Evolutionary conservation across 768 basidiomycete species (phyloP), one percentile per base, ranked within the genome.

Genomic region (Podaxis rugospora): DNA sequence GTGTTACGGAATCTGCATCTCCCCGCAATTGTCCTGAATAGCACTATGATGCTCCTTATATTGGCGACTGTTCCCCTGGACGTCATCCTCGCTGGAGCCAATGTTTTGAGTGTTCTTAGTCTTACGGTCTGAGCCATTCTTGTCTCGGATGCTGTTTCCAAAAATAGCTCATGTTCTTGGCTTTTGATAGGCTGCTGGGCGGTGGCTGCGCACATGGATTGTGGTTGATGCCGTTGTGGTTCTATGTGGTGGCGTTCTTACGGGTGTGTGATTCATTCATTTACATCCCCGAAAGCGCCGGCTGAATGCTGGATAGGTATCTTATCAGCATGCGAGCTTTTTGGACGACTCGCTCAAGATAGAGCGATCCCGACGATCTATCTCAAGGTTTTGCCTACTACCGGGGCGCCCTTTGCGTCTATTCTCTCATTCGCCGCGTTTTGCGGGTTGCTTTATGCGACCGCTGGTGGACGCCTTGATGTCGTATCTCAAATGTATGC

Each of bases 221-320:
- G 87, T 84, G 0, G 77, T 83, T 0, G 89, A 92, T 64, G 87
- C 88, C 2, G 77, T 86, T 49, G 69, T 88, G n/a, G 89, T 90
- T 13, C 77, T 92, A 2, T 87, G 84, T 59, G 89, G 87, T 1
- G 88, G 88, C 1, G 84, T 90, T 27, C 75, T 91, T 6, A 86
- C 88, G 42, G 89, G 89, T 79, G 65, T 63, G 69, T 62, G 14
- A 25, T 46, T 27, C 13, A 21, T 27, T 55, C n/a, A 42, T 32
- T 28, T 28, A 13, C 52, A 32, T 32, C 7, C 9, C 32, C 32
- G 7, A 9, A 32, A 32, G 32, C 7, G 2, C 32, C 32, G 32
- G 32, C 32, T 32, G 32, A 32, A 32, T 1, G 2, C 7, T 9
- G 7, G 7, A 32, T 57, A 84, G 85, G 83, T 4, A 83, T 87